These are phyloP conservation scores for Datisca glomerata DNA, from an alignment of 306 rosid genomes.

Conservation along the genomic window DNA sequence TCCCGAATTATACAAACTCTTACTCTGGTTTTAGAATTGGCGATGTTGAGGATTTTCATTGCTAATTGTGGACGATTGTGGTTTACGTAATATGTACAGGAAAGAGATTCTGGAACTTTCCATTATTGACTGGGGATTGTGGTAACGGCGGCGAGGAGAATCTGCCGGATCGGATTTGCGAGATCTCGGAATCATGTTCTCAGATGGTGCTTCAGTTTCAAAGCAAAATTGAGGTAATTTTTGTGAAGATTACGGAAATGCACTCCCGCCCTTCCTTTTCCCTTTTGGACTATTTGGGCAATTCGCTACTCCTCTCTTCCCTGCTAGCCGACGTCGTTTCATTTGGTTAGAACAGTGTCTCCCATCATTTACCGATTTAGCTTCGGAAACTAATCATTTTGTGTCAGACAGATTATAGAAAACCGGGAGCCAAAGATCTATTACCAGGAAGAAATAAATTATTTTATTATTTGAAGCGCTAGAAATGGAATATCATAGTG, in stretches of 20 bases:
- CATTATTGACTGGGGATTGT: conserved; percentile 55
- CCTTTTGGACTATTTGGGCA: not conserved
- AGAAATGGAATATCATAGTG: conserved; percentile 2
- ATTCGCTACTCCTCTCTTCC: not conserved
- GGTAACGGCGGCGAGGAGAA: conserved; percentile 29
- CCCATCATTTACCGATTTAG: too few relatives aligned
- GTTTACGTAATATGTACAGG: conserved; percentile 21
- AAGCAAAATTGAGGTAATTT: conserved; percentile 69
- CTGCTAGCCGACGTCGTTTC: not conserved
- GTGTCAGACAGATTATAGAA: conserved; percentile 22
- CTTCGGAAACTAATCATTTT: too few relatives aligned
- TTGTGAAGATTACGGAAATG: conserved; percentile 1
- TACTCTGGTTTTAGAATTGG: not conserved
- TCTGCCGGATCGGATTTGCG: conserved; percentile 60
- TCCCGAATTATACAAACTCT: too few relatives aligned
- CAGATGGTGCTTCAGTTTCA: conserved; percentile 86
- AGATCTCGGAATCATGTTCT: conserved; percentile 85
- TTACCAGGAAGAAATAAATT: conserved; percentile 13
- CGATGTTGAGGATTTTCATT: not conserved
- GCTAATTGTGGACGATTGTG: not conserved
- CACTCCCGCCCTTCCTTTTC: conserved; percentile 16
- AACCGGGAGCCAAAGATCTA: conserved; percentile 24
- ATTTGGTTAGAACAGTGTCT: too few relatives aligned
- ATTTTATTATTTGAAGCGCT: conserved; percentile 12
- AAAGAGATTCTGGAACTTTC: conserved; percentile 60